phyloP scores from a whole-genome alignment of 495 filamentous ascomycete species.

The Annulohypoxylon moriforme region DNA sequence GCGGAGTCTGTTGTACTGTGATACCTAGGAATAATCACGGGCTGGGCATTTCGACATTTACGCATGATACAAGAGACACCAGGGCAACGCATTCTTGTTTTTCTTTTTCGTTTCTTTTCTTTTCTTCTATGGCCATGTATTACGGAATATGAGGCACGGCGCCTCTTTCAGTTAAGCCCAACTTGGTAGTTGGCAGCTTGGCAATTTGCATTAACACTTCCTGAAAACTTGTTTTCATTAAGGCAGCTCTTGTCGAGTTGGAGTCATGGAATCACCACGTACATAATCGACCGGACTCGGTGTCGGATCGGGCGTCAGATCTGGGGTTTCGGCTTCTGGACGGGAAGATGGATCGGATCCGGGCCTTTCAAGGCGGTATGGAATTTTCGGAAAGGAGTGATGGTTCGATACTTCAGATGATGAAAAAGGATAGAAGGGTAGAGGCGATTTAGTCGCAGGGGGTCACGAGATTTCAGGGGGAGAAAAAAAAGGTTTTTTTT shows the following conservation, averaged over 20 bases:
- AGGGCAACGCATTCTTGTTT: slow-evolving; percentile 34
- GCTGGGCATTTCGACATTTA: slow-evolving; percentile 48
- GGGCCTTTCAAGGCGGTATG: slow-evolving; percentile 33
- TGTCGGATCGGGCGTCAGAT: slow-evolving; percentile 35
- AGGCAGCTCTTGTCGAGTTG: slow-evolving; percentile 7
- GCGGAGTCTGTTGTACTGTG: slow-evolving; percentile 34
- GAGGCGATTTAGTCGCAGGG: not conserved
- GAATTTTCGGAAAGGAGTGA: slow-evolving; percentile 28
- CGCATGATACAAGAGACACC: slow-evolving; percentile 31
- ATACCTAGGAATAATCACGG: slow-evolving; percentile 40
- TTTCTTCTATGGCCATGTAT: slow-evolving; percentile 37
- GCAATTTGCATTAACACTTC: slow-evolving; percentile 27
- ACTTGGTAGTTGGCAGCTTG: slow-evolving; percentile 30
- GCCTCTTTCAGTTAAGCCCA: slow-evolving; percentile 31
- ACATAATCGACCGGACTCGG: slow-evolving; percentile 22
- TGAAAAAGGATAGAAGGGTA: slow-evolving; percentile 3
- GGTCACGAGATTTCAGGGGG: slow-evolving; percentile 5
- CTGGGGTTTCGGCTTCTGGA: slow-evolving; percentile 43
- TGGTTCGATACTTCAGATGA: slow-evolving; percentile 19
- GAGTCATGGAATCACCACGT: slow-evolving; percentile 21
- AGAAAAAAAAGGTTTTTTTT: slow-evolving; percentile 26
- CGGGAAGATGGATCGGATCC: slow-evolving; percentile 38
- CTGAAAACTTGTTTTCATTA: slow-evolving; percentile 19
- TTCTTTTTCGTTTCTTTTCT: slow-evolving; percentile 4
- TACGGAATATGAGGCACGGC: slow-evolving; percentile 36